Evolutionary conservation across 768 basidiomycete species (phyloP).

Genomic region (Melanogaster broomeanus): DNA sequence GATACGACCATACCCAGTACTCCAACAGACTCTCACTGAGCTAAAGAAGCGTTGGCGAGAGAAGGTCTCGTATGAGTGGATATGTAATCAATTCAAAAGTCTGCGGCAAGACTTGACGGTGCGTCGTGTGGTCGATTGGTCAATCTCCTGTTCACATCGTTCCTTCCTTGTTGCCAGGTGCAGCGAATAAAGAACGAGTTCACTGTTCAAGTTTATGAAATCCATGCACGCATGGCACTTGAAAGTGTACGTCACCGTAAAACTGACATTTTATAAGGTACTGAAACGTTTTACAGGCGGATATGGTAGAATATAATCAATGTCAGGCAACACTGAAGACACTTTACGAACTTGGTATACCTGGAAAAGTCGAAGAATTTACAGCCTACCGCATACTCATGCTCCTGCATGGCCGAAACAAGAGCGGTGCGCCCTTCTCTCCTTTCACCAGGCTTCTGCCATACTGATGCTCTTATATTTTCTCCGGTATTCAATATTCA

Average conservation of each 20-base stretch:
- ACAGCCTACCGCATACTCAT: conserved; percentile 97
- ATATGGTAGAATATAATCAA: conserved; percentile 99
- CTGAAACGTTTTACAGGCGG: conserved; percentile 56
- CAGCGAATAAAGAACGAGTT: conserved; percentile 99
- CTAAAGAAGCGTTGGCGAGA: conserved; percentile 89
- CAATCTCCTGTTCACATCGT: conserved; percentile 3
- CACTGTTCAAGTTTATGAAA: conserved; percentile 96
- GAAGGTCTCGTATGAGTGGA: conserved; percentile 78
- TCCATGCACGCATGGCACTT: conserved; percentile 95
- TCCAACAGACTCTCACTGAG: conserved; percentile 82
- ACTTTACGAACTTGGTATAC: conserved; percentile 91
- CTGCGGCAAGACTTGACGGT: conserved; percentile 97
- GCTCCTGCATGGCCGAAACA: conserved; percentile 90
- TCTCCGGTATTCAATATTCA: conserved; percentile 30
- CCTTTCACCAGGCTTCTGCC: conserved; percentile 2
- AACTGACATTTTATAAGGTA: conserved; percentile 4
- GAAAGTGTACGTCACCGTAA: conserved; percentile 64
- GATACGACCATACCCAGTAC: conserved; percentile 84
- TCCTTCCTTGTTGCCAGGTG: conserved; percentile 55
- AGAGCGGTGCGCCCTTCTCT: conserved; percentile 67
- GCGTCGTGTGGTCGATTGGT: conserved; percentile 35
- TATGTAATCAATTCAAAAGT: conserved; percentile 98
- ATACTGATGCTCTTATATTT: neutral
- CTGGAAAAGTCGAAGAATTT: conserved; percentile 93
- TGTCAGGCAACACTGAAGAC: conserved; percentile 90